A percentile compares a stretch with the other conserved stretches of the same genome.
These are phyloP conservation scores for Puccinia hordei DNA, from an alignment of 1,284 basidiomycete genomes.

Conservation along the genomic window DNA sequence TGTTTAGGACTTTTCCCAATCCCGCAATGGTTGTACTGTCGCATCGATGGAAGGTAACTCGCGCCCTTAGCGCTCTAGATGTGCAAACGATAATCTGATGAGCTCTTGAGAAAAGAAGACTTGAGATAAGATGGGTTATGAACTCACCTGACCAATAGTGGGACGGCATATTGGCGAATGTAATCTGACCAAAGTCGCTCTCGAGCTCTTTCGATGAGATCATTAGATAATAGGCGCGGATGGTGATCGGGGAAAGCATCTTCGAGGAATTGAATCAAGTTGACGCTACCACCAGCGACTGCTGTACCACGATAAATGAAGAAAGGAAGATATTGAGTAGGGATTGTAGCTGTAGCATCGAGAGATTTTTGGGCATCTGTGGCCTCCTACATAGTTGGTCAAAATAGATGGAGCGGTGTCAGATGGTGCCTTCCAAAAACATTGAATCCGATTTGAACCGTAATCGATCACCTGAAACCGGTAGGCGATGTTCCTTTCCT, in stretches of 20 bases:
- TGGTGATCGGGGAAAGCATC: constrained; percentile 45
- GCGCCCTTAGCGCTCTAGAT: constrained; percentile 20
- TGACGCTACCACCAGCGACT: constrained; percentile 35
- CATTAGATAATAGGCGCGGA: constrained; percentile 34
- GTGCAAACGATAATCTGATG: neutral
- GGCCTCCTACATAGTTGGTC: constrained; percentile 15
- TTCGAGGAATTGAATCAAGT: constrained; percentile 48
- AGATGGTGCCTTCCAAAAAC: neutral
- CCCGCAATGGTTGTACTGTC: constrained; percentile 32
- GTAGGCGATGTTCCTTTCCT: constrained; percentile 67
- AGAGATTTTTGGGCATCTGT: constrained; percentile 41
- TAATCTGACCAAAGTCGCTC: constrained; percentile 50
- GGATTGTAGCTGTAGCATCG: constrained; percentile 43
- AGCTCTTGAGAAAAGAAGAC: neutral
- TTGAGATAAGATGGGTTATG: no score
- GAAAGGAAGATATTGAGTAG: constrained; percentile 49
- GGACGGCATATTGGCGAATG: constrained; percentile 45
- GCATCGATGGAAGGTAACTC: constrained; percentile 17
- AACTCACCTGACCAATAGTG: constrained; percentile 44
- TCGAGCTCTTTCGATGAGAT: constrained; percentile 44
- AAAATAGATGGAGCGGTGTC: neutral
- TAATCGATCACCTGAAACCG: constrained; percentile 54
- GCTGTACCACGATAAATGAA: constrained; percentile 32
- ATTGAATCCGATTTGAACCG: neutral
- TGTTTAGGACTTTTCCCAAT: constrained; percentile 45